Conservation (phyloP, 345 rosid genomes). For the Corymbia maculata region DNA sequence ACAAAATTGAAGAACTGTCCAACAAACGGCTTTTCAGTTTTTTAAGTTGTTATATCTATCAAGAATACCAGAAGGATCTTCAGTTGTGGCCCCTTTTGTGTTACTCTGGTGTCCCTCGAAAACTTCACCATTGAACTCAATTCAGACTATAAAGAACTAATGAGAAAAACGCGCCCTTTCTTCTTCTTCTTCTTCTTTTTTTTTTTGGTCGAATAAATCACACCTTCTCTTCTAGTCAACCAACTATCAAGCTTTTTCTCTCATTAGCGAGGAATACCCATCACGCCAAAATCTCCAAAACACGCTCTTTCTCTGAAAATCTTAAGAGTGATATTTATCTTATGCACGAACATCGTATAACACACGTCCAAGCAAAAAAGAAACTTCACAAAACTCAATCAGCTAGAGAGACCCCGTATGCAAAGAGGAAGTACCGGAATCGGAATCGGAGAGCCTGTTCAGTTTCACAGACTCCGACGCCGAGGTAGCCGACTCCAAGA, state of each 20-base stretch:
- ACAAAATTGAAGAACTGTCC: neutral
- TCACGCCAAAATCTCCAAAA: neutral
- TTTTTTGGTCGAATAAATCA: neutral
- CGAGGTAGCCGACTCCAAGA: conserved; percentile 43
- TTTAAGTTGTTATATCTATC: neutral
- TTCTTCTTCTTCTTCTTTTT: neutral
- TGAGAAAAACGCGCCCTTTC: neutral
- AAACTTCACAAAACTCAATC: neutral
- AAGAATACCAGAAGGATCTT: neutral
- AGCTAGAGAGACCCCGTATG: neutral
- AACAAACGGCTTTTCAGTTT: neutral
- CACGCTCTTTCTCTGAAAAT: neutral
- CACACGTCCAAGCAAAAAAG: neutral
- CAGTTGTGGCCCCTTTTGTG: neutral
- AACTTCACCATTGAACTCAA: neutral
- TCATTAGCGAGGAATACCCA: neutral
- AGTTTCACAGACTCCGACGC: conserved; percentile 59
- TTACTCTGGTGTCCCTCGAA: neutral
- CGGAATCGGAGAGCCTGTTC: conserved; percentile 42
- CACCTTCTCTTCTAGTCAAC: neutral
- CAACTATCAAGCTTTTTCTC: neutral
- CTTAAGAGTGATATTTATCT: neutral
- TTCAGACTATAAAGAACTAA: neutral
- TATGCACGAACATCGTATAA: neutral
- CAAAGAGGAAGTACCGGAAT: conserved; percentile 36